These are phyloP conservation scores for Sonneratia alba DNA, from an alignment of 345 rosid species.

Conservation along the genomic window DNA sequence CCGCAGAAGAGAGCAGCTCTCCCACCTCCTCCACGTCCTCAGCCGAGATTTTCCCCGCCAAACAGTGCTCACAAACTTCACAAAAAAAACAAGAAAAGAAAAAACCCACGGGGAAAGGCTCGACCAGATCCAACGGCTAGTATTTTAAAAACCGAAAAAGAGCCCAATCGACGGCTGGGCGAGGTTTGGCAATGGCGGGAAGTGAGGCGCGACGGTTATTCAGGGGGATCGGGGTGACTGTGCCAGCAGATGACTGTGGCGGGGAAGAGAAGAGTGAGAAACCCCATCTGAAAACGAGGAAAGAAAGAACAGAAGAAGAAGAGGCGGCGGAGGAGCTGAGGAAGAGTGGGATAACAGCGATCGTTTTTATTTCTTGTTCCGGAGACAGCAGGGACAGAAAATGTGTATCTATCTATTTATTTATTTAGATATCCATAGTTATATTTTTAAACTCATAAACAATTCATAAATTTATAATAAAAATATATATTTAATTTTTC, in stretches of 20 bases:
- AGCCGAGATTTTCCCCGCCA: no score
- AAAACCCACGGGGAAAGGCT: constrained; percentile 32
- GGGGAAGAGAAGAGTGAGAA: constrained; percentile 9
- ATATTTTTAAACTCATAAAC: no score
- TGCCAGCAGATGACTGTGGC: constrained; percentile 11
- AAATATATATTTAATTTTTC: no score
- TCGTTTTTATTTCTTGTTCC: neutral
- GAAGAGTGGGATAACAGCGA: neutral
- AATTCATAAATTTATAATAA: no score
- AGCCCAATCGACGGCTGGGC: constrained; percentile 1
- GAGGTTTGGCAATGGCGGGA: constrained; percentile 60
- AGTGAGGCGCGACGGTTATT: constrained; percentile 5
- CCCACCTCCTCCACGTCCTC: constrained; percentile 53
- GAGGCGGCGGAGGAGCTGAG: neutral
- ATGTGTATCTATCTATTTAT: no score
- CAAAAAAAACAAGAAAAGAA: no score
- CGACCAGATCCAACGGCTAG: constrained; percentile 20
- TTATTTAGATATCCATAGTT: no score
- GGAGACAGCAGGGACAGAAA: no score
- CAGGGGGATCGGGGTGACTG: constrained; percentile 22
- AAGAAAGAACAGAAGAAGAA: neutral
- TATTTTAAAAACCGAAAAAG: constrained; percentile 31
- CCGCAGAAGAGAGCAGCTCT: constrained; percentile 85
- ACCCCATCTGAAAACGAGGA: neutral
- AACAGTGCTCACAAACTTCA: no score